A percentile compares a stretch with the other conserved stretches of the same genome.
Conservation (phyloP, 371 early-diverging fungal species). For the Rhizopus microsporus region DNA sequence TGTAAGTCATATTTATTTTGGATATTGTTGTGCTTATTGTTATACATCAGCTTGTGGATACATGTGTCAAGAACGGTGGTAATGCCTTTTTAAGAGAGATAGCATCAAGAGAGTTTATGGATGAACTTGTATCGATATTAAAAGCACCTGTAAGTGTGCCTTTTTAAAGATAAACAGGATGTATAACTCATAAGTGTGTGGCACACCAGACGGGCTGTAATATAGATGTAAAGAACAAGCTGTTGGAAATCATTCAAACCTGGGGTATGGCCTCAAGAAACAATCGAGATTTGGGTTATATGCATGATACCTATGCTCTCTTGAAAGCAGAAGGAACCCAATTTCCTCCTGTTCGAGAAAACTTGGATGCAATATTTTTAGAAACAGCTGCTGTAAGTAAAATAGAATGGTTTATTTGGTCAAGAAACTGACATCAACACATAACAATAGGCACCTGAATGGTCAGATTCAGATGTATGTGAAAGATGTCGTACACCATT, state of each 20-base stretch:
- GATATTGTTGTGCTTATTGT: no score
- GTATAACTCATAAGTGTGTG: neutral
- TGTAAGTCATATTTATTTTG: conserved; percentile 45
- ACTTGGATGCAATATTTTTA: conserved; percentile 56
- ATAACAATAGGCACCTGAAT: conserved; percentile 81
- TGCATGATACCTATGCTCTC: conserved; percentile 71
- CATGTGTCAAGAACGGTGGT: conserved; percentile 94
- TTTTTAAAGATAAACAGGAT: conserved; percentile 1
- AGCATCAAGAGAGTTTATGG: conserved; percentile 87
- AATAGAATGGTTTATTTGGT: conserved; percentile 1
- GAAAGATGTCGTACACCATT: conserved; percentile 89
- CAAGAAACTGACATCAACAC: neutral
- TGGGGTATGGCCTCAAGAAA: conserved; percentile 86
- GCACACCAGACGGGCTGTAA: conserved; percentile 43
- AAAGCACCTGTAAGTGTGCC: conserved; percentile 54
- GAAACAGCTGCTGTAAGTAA: conserved; percentile 69
- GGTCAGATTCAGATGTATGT: conserved; percentile 93
- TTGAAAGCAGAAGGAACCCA: conserved; percentile 69
- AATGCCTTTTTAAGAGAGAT: conserved; percentile 82
- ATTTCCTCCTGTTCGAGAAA: conserved; percentile 61
- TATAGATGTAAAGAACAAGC: conserved; percentile 73
- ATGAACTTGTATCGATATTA: conserved; percentile 71
- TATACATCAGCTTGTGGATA: conserved; percentile 72
- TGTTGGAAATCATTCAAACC: conserved; percentile 77
- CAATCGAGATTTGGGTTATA: conserved; percentile 72